Evolutionary conservation across 2,329 filamentous ascomycete species (phyloP).

Genomic region (Botrytis hyacinthi): DNA sequence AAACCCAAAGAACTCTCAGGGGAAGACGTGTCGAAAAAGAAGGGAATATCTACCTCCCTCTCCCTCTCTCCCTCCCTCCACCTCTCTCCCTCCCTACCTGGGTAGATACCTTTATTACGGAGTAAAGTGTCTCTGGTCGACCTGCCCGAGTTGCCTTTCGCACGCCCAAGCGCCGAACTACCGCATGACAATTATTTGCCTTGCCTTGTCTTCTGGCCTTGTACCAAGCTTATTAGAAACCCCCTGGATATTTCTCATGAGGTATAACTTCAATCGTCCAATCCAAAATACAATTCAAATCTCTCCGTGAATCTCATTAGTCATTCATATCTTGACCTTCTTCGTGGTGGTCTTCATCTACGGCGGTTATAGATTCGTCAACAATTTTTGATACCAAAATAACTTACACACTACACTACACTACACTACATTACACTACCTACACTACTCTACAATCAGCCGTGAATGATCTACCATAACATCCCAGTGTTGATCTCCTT

Average conservation of each 20-base stretch:
- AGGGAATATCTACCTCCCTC: neutral
- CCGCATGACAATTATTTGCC: conserved; percentile 13
- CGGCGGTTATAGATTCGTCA: neutral
- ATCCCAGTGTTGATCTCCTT: conserved; percentile 23
- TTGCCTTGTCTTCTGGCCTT: neutral
- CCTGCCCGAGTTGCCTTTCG: neutral
- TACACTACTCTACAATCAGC: conserved; percentile 1
- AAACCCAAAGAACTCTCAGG: neutral
- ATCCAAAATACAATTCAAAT: conserved; percentile 12
- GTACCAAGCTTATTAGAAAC: conserved; percentile 7
- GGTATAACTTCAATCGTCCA: conserved; percentile 21
- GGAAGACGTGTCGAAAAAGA: neutral
- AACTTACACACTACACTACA: conserved; percentile 9
- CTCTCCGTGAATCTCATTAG: neutral
- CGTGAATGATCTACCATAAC: conserved; percentile 21
- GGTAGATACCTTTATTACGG: neutral
- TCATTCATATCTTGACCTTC: neutral
- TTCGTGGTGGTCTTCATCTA: neutral
- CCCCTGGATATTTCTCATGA: conserved; percentile 20
- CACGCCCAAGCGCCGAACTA: conserved; percentile 13
- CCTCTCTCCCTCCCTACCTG: too few relatives aligned
- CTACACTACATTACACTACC: neutral
- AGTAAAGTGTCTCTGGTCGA: neutral
- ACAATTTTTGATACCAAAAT: conserved; percentile 13
- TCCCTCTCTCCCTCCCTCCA: too few relatives aligned